Percentiles rank a stretch among this genome's conserved stretches.
Conservation (phyloP, 306 rosid species). For the Trifolium fragiferum region DNA sequence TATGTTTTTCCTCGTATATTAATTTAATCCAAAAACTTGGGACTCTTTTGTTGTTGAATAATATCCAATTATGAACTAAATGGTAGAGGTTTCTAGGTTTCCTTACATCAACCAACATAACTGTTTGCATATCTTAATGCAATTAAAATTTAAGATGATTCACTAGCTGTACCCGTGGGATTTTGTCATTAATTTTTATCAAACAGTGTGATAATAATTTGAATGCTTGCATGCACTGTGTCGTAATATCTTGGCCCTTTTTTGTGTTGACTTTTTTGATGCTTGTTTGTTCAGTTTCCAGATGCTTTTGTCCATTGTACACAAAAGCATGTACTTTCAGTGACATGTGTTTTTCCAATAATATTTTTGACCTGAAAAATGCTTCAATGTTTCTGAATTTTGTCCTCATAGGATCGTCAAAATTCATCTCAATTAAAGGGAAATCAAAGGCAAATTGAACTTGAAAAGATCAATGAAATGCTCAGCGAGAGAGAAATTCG, state of each 20-base stretch:
- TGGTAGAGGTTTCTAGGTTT: conserved; percentile 14
- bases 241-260: conserved; percentile 4
- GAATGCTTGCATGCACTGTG: conserved; percentile 19
- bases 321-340: background rate
- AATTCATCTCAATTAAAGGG: conserved; percentile 61
- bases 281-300: conserved; percentile 18
- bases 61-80: conserved; percentile 9
- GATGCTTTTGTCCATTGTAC: background rate
- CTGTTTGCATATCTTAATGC: conserved; percentile 20
- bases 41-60: conserved; percentile 9
- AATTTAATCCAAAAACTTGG: background rate
- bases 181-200: background rate
- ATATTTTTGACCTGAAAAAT: conserved; percentile 7
- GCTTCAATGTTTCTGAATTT: conserved; percentile 23
- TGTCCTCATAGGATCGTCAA: conserved; percentile 76
- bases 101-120: conserved; percentile 1
- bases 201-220: conserved; percentile 5
- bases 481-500: conserved; percentile 73
- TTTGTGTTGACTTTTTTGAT: conserved; percentile 21
- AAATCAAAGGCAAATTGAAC: conserved; percentile 66
- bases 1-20: background rate
- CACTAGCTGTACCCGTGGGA: conserved; percentile 14
- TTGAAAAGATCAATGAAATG: conserved; percentile 76
- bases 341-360: background rate
- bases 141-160: conserved; percentile 1